Evolutionary conservation across 2,329 filamentous ascomycete species (phyloP).

Genomic region (Xylaria sp.): DNA sequence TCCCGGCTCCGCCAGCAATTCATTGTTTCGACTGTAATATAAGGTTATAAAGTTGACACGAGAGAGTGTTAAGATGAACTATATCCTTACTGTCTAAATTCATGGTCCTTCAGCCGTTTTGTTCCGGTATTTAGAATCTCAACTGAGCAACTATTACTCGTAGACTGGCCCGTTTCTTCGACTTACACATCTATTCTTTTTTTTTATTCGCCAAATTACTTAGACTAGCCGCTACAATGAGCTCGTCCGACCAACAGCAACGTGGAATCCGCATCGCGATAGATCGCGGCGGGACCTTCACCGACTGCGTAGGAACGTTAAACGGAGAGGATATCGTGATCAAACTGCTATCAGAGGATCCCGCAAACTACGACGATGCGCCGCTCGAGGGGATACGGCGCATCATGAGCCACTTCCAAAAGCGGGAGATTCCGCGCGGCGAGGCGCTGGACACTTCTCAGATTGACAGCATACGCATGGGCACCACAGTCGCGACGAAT

Average conservation of each 20-base stretch:
- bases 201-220: background rate
- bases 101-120: background rate
- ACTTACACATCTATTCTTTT: background rate
- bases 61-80: background rate
- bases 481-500: constrained; percentile 94
- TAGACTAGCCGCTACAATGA: constrained; percentile 48
- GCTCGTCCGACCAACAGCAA: constrained; percentile 49
- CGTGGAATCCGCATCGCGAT: constrained; percentile 81
- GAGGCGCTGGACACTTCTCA: constrained; percentile 81
- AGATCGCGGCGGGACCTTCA: constrained; percentile 87
- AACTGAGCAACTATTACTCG: background rate
- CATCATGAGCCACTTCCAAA: constrained; percentile 81
- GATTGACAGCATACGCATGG: constrained; percentile 95
- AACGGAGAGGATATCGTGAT: constrained; percentile 82
- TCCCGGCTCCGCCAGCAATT: constrained; percentile 19
- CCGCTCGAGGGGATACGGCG: constrained; percentile 91
- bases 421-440: constrained; percentile 80
- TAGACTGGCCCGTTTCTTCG: background rate
- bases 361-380: constrained; percentile 89
- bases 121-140: background rate
- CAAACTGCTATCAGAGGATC: constrained; percentile 90
- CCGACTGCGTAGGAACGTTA: constrained; percentile 88
- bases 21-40: background rate
- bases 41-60: constrained; percentile 3
- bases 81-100: background rate